Evolutionary conservation across 257 asterid genomes (phyloP).

Genomic region (Solanum verrucosum): DNA sequence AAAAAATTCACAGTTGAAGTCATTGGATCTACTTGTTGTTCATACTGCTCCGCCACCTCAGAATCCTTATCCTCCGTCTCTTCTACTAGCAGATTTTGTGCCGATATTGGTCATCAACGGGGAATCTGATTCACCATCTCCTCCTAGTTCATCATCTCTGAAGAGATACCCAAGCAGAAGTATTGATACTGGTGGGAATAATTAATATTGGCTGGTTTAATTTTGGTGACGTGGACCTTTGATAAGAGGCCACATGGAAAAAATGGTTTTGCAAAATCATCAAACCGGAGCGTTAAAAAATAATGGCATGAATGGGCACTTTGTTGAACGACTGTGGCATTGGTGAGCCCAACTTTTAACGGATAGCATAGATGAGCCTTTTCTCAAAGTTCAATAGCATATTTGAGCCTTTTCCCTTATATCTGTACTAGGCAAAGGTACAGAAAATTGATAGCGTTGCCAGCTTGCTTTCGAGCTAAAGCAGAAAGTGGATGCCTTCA

Average conservation of each 20-base stretch:
- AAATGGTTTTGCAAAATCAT: background rate
- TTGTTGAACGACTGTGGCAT: background rate
- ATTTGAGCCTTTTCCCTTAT: background rate
- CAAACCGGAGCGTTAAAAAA: background rate
- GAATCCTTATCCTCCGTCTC: background rate
- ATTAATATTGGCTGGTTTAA: background rate
- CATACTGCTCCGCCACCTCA: slow-evolving; percentile 25
- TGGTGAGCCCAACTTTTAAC: background rate
- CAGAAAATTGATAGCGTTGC: background rate
- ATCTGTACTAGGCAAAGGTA: background rate
- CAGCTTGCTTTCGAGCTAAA: background rate
- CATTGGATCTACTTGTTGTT: slow-evolving; percentile 74
- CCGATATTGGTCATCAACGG: background rate
- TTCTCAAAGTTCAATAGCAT: background rate
- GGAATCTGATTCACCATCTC: slow-evolving; percentile 30
- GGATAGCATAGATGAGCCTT: background rate
- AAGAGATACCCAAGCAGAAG: slow-evolving; percentile 48
- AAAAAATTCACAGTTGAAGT: slow-evolving; percentile 47
- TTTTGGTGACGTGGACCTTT: background rate
- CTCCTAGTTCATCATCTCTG: slow-evolving; percentile 60
- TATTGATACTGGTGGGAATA: slow-evolving; percentile 5
- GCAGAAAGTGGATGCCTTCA: background rate
- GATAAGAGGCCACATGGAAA: background rate
- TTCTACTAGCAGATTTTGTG: slow-evolving; percentile 6
- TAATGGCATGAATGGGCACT: background rate